These are phyloP conservation scores for Penicillium frequentans DNA, from an alignment of 2,329 filamentous ascomycete genomes.

Conservation along the genomic window DNA sequence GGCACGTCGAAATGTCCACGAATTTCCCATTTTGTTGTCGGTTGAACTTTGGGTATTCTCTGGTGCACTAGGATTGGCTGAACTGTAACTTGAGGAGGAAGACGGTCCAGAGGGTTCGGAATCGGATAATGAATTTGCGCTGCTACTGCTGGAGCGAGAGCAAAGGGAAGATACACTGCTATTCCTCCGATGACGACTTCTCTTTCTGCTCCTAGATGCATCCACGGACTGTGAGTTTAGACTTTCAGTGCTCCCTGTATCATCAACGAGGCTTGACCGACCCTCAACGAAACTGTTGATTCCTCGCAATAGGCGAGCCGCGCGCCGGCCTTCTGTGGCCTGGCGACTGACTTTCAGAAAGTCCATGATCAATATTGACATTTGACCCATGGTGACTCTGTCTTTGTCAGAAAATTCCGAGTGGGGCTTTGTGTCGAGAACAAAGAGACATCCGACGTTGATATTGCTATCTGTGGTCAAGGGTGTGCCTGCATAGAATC, in stretches of 20 bases:
- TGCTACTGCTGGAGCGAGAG: constrained; percentile 22
- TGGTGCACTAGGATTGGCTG: constrained; percentile 19
- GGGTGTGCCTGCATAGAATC: constrained; percentile 59
- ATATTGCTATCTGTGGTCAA: constrained; percentile 45
- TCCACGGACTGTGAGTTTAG: background rate
- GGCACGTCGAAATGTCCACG: constrained; percentile 19
- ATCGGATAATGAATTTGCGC: constrained; percentile 18
- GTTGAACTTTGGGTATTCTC: background rate
- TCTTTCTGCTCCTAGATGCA: background rate
- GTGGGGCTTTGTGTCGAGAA: constrained; percentile 58
- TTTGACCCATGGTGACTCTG: constrained; percentile 56
- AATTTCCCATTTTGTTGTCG: constrained; percentile 3
- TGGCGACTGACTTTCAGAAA: constrained; percentile 57
- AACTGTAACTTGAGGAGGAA: constrained; percentile 4
- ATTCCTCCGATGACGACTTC: background rate
- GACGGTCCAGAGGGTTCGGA: constrained; percentile 25
- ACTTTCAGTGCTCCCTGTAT: background rate
- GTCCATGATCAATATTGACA: constrained; percentile 58
- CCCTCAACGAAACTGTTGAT: constrained; percentile 56
- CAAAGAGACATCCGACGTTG: constrained; percentile 47
- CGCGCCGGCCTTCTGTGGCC: constrained; percentile 52
- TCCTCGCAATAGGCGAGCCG: constrained; percentile 56
- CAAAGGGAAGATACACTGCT: constrained; percentile 14
- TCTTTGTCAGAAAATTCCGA: constrained; percentile 41
- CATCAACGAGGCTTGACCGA: constrained; percentile 34